A percentile compares a stretch with the other conserved stretches of the same genome.
Conservation (phyloP, 2,329 filamentous ascomycete genomes). For the Trichoderma sp. region DNA sequence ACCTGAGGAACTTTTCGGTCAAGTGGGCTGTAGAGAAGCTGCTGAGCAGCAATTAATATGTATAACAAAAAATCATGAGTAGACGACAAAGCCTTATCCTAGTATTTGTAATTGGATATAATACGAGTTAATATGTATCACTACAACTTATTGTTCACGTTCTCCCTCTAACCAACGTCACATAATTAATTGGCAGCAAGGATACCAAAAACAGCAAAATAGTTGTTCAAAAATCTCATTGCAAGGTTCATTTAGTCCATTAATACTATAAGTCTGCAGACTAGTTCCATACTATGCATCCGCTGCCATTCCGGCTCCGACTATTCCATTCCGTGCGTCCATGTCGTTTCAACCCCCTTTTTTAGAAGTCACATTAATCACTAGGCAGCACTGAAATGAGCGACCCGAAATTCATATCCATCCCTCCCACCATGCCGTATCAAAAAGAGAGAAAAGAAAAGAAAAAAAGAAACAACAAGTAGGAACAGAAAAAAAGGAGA, state of each 20-base stretch:
- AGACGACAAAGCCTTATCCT: neutral
- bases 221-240: neutral
- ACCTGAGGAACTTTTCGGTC: slow-evolving; percentile 66
- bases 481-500: neutral
- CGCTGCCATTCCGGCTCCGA: neutral
- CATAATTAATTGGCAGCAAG: neutral
- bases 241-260: neutral
- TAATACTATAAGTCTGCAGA: slow-evolving; percentile 15
- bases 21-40: slow-evolving; percentile 68
- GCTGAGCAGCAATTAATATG: slow-evolving; percentile 46
- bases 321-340: neutral
- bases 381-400: neutral
- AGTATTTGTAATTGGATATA: slow-evolving; percentile 13
- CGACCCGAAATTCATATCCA: neutral
- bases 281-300: slow-evolving; percentile 6
- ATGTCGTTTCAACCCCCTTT: neutral
- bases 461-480: slow-evolving; percentile 18
- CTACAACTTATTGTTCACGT: neutral
- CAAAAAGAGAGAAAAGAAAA: slow-evolving; percentile 21
- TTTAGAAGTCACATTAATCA: slow-evolving; percentile 9
- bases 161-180: neutral
- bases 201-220: neutral
- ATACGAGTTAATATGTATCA: neutral
- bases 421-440: slow-evolving; percentile 25
- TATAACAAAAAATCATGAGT: neutral